Evolutionary conservation across 2,329 filamentous ascomycete species (phyloP), one percentile per base, ranked within the genome.

Genomic region (Sporothrix curviconia): DNA sequence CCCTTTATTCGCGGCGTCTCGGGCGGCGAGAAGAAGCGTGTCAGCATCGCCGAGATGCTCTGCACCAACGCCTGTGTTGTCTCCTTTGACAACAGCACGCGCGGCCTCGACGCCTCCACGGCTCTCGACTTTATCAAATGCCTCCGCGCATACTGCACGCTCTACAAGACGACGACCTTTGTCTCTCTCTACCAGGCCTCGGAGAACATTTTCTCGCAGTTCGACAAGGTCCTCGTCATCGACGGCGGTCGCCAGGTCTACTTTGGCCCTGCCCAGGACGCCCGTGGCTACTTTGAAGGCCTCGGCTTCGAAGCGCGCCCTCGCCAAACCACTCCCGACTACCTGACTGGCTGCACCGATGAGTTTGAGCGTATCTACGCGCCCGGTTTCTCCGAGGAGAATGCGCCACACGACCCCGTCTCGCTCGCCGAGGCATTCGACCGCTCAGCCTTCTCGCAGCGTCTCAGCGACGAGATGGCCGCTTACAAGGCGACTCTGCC

Each of bases 171-270:
- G 0, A 89, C 87, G 1, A 94, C 90, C 0, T 92, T 94, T 60
- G 89, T 95, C 1, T 90, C 90, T 0, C 76, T 95, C 0, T 95
- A 95, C 69, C 90, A 95, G 68, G 89, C 89, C 0, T 90, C 86
- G 0, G 88, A 94, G 71, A 90, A 84, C 64, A 90, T 92, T 60
- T 92, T 89, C 72, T 78, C 78, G 22, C 82, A 85, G 34, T 92
- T 92, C 61, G 89, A 95, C 75, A 94, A 92, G 70, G 89, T 94
- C 12, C 75, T 95, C 66, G 86, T 92, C 36, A 88, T 94, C 56
- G 87, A 92, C 60, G 80, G 82, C 40, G 89, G 89, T 2, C 81
- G 80, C 28, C 85, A 91, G 68, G 86, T 89, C 34, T 94, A 84
- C 72, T 91, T 89, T 59, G 89, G 89, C 1, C 85, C 85, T 0